phyloP scores from a whole-genome alignment of 1,284 basidiomycete genomes.

The Cryptococcus sp. region DNA sequence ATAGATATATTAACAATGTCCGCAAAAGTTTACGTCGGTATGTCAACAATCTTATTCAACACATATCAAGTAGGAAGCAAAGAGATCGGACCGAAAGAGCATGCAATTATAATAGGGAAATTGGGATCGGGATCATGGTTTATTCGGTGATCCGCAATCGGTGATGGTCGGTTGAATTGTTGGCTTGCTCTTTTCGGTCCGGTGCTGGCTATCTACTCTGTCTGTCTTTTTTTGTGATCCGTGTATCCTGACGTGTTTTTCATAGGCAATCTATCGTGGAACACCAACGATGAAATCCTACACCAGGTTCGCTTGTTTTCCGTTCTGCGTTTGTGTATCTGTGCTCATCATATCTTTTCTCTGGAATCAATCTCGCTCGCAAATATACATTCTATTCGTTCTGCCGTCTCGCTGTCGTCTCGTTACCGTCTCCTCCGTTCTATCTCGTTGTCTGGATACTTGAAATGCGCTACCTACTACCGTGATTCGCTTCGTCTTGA shows the following conservation, averaged over 20 bases:
- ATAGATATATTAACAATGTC: constrained; percentile 11
- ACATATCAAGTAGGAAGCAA: background rate
- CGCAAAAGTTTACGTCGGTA: constrained; percentile 27
- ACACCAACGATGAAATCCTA: constrained; percentile 85
- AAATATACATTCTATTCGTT: constrained; percentile 6
- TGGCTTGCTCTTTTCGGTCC: background rate
- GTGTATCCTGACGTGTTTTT: constrained; percentile 3
- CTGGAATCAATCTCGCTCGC: constrained; percentile 7
- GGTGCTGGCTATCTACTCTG: background rate
- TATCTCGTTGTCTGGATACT: constrained; percentile 7
- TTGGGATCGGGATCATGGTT: background rate
- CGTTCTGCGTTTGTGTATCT: constrained; percentile 40
- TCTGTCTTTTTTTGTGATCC: constrained; percentile 1
- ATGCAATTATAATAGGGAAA: constrained; percentile 6
- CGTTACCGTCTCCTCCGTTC: background rate
- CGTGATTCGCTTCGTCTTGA: constrained; percentile 2
- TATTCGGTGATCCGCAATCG: background rate
- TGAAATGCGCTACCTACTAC: constrained; percentile 3
- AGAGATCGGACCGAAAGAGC: background rate
- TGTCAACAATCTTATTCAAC: constrained; percentile 2
- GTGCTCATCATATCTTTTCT: constrained; percentile 9
- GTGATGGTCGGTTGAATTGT: background rate
- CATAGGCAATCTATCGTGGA: constrained; percentile 57
- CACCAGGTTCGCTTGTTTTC: constrained; percentile 59
- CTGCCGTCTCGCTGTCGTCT: background rate